These are phyloP conservation scores for Cladobotryum mycophilum DNA, from an alignment of 2,329 filamentous ascomycete species.

Conservation along the genomic window DNA sequence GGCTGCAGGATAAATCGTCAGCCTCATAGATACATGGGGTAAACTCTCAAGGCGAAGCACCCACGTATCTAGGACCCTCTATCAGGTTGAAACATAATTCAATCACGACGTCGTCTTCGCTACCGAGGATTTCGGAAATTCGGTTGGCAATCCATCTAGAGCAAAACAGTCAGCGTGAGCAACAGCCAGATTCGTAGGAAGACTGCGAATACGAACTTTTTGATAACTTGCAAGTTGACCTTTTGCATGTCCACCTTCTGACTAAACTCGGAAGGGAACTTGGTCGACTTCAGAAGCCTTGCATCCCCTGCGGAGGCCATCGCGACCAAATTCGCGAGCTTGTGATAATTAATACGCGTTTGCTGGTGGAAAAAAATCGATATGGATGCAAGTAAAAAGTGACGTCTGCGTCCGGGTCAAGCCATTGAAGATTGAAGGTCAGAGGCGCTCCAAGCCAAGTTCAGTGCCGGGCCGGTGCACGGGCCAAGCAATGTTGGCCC, in stretches of 20 bases:
- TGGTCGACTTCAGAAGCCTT: constrained; percentile 83
- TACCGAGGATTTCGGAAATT: constrained; percentile 81
- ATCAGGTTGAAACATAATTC: constrained; percentile 68
- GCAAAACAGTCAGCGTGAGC: constrained; percentile 9
- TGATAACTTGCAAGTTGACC: constrained; percentile 96
- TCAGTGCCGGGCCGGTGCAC: background rate
- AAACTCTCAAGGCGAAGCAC: background rate
- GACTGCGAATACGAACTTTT: constrained; percentile 60
- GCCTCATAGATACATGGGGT: constrained; percentile 15
- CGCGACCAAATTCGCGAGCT: constrained; percentile 19
- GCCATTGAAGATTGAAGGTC: constrained; percentile 3
- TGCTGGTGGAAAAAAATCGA: constrained; percentile 13
- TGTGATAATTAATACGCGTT: constrained; percentile 9
- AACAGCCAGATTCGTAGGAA: constrained; percentile 2
- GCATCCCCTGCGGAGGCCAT: constrained; percentile 85
- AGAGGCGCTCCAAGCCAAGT: too few relatives aligned
- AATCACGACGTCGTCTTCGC: constrained; percentile 92
- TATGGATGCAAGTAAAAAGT: constrained; percentile 17
- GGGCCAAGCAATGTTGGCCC: background rate
- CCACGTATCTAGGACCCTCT: constrained; percentile 69
- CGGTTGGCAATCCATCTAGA: constrained; percentile 85
- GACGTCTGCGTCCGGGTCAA: constrained; percentile 21
- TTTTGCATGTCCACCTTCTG: constrained; percentile 96
- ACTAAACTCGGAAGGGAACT: constrained; percentile 89
- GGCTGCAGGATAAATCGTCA: constrained; percentile 51